phyloP scores from a whole-genome alignment of 305 asterid genomes.

The Ruellia speciosa region DNA sequence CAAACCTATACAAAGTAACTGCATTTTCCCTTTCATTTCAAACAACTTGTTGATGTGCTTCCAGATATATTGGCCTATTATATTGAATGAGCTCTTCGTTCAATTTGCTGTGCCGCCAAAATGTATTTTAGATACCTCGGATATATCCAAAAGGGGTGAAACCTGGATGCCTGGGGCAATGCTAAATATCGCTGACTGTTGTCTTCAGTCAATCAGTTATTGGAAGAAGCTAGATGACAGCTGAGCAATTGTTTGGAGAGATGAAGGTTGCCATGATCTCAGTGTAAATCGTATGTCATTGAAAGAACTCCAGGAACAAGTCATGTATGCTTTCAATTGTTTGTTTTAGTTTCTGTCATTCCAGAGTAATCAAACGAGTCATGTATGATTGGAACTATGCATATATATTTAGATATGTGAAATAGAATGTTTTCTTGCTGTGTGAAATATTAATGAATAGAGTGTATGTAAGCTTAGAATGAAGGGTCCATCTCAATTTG shows the following conservation, averaged over 20 bases:
- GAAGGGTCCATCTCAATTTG: too few species aligned
- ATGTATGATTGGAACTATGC: neutral
- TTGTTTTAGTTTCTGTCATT: conserved; percentile 18
- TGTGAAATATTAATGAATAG: too few species aligned
- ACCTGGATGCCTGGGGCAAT: conserved; percentile 86
- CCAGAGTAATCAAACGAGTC: neutral
- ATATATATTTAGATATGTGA: too few species aligned
- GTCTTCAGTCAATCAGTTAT: conserved; percentile 46
- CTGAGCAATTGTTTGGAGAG: conserved; percentile 78
- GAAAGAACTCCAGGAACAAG: conserved; percentile 77
- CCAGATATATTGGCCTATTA: conserved; percentile 72
- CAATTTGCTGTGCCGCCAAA: conserved; percentile 50
- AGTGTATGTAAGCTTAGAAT: too few species aligned
- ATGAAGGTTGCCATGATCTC: conserved; percentile 54
- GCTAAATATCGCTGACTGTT: conserved; percentile 79
- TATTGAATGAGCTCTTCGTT: conserved; percentile 55
- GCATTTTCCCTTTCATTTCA: conserved; percentile 1
- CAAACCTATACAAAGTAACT: conserved; percentile 13
- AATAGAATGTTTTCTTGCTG: too few species aligned
- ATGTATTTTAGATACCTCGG: conserved; percentile 62
- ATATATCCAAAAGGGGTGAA: conserved; percentile 55
- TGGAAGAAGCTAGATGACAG: conserved; percentile 50
- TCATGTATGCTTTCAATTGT: conserved; percentile 59
- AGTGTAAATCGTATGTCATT: conserved; percentile 45
- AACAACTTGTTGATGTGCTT: conserved; percentile 16